These are phyloP conservation scores for Triticum turgidum DNA, from an alignment of 176 grass and related monocot species.

Conservation along the genomic window DNA sequence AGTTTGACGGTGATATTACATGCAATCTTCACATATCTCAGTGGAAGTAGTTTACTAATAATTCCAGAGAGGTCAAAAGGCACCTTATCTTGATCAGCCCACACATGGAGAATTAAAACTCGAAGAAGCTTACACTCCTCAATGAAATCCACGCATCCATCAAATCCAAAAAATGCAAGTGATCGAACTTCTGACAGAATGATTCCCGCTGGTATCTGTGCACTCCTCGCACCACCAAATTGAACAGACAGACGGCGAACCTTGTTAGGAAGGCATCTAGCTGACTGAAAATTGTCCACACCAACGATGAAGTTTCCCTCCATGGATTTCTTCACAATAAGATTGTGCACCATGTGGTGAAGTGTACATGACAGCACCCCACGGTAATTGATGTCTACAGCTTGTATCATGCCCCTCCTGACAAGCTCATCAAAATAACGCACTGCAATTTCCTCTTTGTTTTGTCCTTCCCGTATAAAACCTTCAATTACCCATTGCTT, in stretches of 20 bases:
- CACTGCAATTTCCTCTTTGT: background rate
- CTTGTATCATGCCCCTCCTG: background rate
- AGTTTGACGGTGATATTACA: background rate
- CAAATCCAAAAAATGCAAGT: no score
- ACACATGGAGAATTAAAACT: background rate
- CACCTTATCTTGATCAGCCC: background rate
- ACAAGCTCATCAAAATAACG: slow-evolving; percentile 15
- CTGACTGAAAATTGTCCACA: no score
- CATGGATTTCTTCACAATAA: no score
- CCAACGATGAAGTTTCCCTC: no score
- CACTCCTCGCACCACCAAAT: no score
- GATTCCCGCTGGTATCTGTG: no score
- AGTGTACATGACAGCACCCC: no score
- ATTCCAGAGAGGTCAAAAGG: background rate
- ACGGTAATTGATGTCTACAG: background rate
- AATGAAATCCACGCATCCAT: no score
- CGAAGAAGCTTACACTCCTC: background rate
- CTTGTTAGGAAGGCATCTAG: no score
- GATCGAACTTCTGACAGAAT: no score
- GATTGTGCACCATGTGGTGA: no score
- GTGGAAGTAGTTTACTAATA: background rate
- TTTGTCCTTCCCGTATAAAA: background rate
- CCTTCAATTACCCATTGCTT: slow-evolving; percentile 21
- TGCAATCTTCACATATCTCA: background rate
- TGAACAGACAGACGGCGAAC: no score